Evolutionary conservation across 495 filamentous ascomycete genomes (phyloP).

Genomic region (Amorphotheca resinae): DNA sequence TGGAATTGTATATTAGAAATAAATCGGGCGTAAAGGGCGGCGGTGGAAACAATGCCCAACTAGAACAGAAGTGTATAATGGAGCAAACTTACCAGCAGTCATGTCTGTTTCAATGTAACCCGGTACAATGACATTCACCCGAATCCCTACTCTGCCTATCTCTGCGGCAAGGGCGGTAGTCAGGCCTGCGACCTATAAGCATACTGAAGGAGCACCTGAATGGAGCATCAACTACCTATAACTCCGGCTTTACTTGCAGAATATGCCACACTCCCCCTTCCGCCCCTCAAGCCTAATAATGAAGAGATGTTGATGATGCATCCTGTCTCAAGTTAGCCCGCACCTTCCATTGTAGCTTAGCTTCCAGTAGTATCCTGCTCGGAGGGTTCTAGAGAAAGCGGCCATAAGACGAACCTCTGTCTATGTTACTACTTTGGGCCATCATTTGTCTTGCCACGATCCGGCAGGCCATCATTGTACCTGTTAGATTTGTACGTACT

Average conservation of each 20-base stretch:
- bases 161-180: constrained; percentile 61
- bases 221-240: constrained; percentile 32
- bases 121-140: constrained; percentile 72
- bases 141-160: constrained; percentile 39
- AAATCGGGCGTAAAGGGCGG: neutral
- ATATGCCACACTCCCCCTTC: constrained; percentile 56
- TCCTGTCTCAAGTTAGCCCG: constrained; percentile 19
- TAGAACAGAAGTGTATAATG: constrained; percentile 9
- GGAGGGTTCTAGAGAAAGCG: too few species aligned
- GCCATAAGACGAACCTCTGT: neutral
- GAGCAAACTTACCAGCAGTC: constrained; percentile 45
- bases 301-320: constrained; percentile 77
- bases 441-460: constrained; percentile 41
- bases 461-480: constrained; percentile 54
- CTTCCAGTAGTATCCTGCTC: too few species aligned
- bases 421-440: constrained; percentile 9
- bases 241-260: constrained; percentile 72
- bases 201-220: neutral
- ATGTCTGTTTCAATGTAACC: constrained; percentile 74
- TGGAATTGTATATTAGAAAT: constrained; percentile 24
- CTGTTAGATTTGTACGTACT: constrained; percentile 56
- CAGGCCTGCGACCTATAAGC: constrained; percentile 31
- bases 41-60: neutral
- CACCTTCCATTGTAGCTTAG: neutral
- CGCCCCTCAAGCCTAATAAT: constrained; percentile 50